Conservation (phyloP, 805 yeast genomes). For the Wickerhamomyces ciferrii region DNA sequence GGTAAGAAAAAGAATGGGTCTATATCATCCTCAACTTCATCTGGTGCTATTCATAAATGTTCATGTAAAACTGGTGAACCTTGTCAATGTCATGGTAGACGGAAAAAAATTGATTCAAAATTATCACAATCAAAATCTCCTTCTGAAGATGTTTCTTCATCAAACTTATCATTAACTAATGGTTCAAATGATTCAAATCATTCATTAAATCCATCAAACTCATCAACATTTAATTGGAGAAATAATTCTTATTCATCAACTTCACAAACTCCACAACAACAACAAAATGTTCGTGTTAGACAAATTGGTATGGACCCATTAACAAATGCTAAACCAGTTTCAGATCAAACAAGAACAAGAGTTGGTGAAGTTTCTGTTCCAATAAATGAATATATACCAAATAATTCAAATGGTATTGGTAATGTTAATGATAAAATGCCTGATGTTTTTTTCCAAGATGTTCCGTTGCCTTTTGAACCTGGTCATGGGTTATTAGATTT, state of each 20-base stretch:
- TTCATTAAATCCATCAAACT: background rate
- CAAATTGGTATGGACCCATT: slow-evolving; percentile 25
- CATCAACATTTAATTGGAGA: background rate
- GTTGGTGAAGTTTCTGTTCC: slow-evolving; percentile 35
- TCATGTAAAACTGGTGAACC: slow-evolving; percentile 21
- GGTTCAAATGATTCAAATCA: background rate
- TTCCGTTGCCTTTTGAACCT: slow-evolving; percentile 27
- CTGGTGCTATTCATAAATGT: slow-evolving; percentile 17
- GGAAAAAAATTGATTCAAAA: slow-evolving; percentile 4
- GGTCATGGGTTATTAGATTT: slow-evolving; percentile 36
- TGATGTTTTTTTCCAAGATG: slow-evolving; percentile 24
- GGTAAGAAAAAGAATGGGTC: slow-evolving; percentile 38
- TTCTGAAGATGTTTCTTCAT: background rate
- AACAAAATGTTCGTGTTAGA: slow-evolving; percentile 7
- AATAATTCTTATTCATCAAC: background rate
- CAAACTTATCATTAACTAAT: background rate
- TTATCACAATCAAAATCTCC: background rate
- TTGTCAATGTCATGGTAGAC: slow-evolving; percentile 22
- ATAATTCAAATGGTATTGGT: slow-evolving; percentile 25
- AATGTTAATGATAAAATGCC: slow-evolving; percentile 19
- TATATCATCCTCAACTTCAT: slow-evolving; percentile 23
- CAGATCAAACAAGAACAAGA: slow-evolving; percentile 19
- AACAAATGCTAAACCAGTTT: slow-evolving; percentile 19
- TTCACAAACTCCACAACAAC: background rate
- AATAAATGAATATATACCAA: slow-evolving; percentile 30